Evolutionary conservation across 139 green algal species (phyloP).

Genomic region (Picochlorum sp.): DNA sequence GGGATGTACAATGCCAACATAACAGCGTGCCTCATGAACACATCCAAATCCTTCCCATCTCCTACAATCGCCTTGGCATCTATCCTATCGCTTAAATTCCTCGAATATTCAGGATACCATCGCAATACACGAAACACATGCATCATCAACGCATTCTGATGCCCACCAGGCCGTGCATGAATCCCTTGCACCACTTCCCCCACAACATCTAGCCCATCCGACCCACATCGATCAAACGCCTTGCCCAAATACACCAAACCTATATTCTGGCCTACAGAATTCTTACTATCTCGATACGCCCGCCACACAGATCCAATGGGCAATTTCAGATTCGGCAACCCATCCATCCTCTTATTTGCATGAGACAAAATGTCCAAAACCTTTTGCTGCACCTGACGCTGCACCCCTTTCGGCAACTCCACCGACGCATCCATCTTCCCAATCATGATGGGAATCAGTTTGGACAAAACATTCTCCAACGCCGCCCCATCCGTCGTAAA

Average conservation of each 20-base stretch:
- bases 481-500: slow-evolving; percentile 66
- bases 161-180: slow-evolving; percentile 25
- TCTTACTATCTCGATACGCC: slow-evolving; percentile 26
- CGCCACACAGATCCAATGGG: slow-evolving; percentile 56
- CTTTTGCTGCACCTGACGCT: slow-evolving; percentile 29
- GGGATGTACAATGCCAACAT: slow-evolving; percentile 67
- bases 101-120: background rate
- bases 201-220: slow-evolving; percentile 29
- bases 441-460: slow-evolving; percentile 68
- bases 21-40: slow-evolving; percentile 50
- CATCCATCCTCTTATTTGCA: slow-evolving; percentile 81
- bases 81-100: background rate
- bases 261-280: slow-evolving; percentile 64
- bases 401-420: background rate
- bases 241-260: slow-evolving; percentile 76
- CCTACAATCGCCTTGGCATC: background rate
- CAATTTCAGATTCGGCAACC: slow-evolving; percentile 45
- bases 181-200: slow-evolving; percentile 39
- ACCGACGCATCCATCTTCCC: slow-evolving; percentile 14
- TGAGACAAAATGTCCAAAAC: slow-evolving; percentile 83
- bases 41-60: slow-evolving; percentile 22
- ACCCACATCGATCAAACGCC: slow-evolving; percentile 40
- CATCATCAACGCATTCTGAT: slow-evolving; percentile 50
- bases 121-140: background rate
- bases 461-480: slow-evolving; percentile 65